Base-by-base conservation (phyloP, 805 yeast genomes). In the Zygosaccharomyces siamensis region DNA sequence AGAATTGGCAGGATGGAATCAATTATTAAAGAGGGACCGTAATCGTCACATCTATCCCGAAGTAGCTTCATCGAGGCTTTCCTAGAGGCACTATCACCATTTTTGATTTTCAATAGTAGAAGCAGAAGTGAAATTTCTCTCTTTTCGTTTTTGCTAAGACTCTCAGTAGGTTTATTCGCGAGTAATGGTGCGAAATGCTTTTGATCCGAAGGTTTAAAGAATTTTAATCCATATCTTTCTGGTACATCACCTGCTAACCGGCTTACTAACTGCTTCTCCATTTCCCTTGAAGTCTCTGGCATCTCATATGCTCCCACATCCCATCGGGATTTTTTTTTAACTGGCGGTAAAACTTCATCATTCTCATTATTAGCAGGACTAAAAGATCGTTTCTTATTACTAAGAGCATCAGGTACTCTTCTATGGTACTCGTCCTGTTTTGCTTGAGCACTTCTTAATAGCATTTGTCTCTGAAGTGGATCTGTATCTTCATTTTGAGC, bases 1-100 rank as follows among this genome's bases (percentile, higher is more conserved):
- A 90, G 67, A 23, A 92, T 66, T 0, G 97, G 96, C 12, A 90
- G 69, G n/a, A 88, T 73, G 51, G 80, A 82, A 48, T 80, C 77
- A 57, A 90, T 83, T 12, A 90, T 64, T 0, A 80, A 60, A 41
- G 79, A 76, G 0, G 96, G 84, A 0, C 96, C 97, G 57, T 82
- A 79, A 11, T 67, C 70, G 6, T 73, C 67, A 0, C 93, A 83
- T 51, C 76, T 75, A 41, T 81, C 88, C 1, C 85, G 77, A 21
- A 90, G 64, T 36, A 78, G 73, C 48, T 90, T 73, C 66, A 88
- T 64, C 0, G 96, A 83, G 12, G 70, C 67, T 60, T 87, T 90
- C 43, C 99, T 75, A 6, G 74, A 72, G 0, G 72, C 65, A 5
- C 86, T 86, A 16, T 81, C 69, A 2, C 97, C 97, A 64, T 90